Percentiles rank a stretch among this genome's conserved stretches.
phyloP scores from a whole-genome alignment of 106 monocot genomes.

The Iris macrosiphon region DNA sequence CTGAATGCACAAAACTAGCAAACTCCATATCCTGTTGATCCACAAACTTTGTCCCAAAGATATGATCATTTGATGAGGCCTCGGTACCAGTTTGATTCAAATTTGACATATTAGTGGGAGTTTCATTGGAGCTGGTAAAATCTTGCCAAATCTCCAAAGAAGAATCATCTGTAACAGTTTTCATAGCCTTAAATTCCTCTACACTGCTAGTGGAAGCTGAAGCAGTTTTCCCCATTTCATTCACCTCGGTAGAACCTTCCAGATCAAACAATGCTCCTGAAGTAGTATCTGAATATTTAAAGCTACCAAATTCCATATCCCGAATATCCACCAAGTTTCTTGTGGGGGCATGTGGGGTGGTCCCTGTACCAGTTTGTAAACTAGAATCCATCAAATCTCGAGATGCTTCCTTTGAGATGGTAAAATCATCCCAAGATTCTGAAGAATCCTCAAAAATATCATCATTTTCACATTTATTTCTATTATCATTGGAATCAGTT shows the following conservation, averaged over 20 bases:
- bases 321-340: conserved; percentile 1
- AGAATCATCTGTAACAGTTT: conserved; percentile 16
- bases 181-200: background rate
- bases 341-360: conserved; percentile 7
- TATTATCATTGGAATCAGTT: conserved; percentile 2
- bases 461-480: background rate
- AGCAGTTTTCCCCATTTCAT: background rate
- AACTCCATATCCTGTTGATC: background rate
- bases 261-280: background rate
- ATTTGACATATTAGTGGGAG: conserved; percentile 5
- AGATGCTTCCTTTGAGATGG: background rate
- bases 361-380: conserved; percentile 1
- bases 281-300: conserved; percentile 13
- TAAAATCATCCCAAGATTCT: conserved; percentile 32
- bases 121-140: conserved; percentile 11
- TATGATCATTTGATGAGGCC: background rate
- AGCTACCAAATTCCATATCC: conserved; percentile 30
- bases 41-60: background rate
- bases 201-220: background rate
- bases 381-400: conserved; percentile 5
- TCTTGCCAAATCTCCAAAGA: conserved; percentile 49
- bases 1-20: too few species aligned
- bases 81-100: background rate
- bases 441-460: conserved; percentile 2
- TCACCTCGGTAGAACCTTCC: conserved; percentile 5